Conservation (phyloP, 768 basidiomycete species). For the Lactarius sp. region DNA sequence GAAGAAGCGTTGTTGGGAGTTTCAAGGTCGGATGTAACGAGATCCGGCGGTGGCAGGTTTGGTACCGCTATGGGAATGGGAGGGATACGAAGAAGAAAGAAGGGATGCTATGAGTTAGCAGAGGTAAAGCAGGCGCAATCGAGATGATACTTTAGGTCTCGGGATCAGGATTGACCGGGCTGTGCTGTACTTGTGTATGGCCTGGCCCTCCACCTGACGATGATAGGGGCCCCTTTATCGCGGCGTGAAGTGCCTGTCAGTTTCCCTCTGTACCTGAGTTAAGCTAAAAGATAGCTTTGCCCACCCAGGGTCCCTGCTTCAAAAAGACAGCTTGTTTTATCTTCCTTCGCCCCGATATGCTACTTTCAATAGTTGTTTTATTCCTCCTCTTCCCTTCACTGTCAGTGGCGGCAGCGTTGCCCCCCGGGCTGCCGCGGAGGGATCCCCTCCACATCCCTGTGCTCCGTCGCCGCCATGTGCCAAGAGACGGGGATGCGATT, state of each 20-base stretch:
- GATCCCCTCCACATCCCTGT: constrained; percentile 41
- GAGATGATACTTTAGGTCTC: constrained; percentile 65
- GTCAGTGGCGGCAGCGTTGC: constrained; percentile 29
- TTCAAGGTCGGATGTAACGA: constrained; percentile 31
- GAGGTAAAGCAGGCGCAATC: constrained; percentile 35
- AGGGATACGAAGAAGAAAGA: constrained; percentile 44
- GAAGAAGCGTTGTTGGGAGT: constrained; percentile 58
- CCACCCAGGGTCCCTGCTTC: background rate
- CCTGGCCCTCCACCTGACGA: too few relatives aligned
- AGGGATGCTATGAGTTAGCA: constrained; percentile 51
- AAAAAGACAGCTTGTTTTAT: background rate
- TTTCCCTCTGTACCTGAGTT: background rate
- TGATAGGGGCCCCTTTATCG: too few relatives aligned
- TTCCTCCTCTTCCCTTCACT: constrained; percentile 31
- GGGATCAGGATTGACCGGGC: constrained; percentile 36
- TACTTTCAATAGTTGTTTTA: constrained; percentile 26
- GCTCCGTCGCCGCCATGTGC: constrained; percentile 33
- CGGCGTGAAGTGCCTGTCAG: too few relatives aligned
- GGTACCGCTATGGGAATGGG: constrained; percentile 27
- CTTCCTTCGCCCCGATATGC: constrained; percentile 4
- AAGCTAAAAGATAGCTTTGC: background rate
- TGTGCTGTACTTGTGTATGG: too few relatives aligned
- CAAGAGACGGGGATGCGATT: background rate
- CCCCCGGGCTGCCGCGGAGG: constrained; percentile 31
- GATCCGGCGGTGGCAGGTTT: background rate